Evolutionary conservation across 768 basidiomycete species (phyloP).

Genomic region (Coprinopsis marcescibilis): DNA sequence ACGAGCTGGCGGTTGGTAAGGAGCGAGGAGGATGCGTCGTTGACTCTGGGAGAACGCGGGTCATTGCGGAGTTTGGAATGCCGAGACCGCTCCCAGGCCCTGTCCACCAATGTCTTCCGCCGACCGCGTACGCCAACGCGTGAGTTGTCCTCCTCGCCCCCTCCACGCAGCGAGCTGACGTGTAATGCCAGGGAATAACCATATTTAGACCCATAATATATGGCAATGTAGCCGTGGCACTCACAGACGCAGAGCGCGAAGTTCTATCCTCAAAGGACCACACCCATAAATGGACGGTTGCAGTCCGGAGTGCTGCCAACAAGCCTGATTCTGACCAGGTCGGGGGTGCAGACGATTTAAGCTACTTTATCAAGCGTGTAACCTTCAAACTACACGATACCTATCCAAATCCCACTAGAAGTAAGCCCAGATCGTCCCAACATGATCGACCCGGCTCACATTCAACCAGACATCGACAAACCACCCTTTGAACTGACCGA

Average conservation of each 20-base stretch:
- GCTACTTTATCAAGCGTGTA: constrained; percentile 91
- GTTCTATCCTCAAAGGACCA: constrained; percentile 57
- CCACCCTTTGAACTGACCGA: constrained; percentile 94
- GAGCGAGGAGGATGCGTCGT: constrained; percentile 16
- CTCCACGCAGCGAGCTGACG: constrained; percentile 13
- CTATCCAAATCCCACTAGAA: constrained; percentile 83
- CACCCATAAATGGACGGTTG: constrained; percentile 96
- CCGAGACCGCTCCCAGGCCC: constrained; percentile 33
- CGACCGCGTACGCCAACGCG: constrained; percentile 49
- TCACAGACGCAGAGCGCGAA: constrained; percentile 70
- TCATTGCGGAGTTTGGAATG: constrained; percentile 39
- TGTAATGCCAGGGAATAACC: constrained; percentile 60
- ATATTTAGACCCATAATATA: constrained; percentile 92
- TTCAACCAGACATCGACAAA: constrained; percentile 71
- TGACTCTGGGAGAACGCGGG: constrained; percentile 22
- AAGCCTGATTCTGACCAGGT: constrained; percentile 67
- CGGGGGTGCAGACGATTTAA: constrained; percentile 85
- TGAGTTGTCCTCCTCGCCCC: constrained; percentile 33
- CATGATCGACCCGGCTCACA: constrained; percentile 4
- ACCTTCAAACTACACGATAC: constrained; percentile 98
- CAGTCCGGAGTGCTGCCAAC: constrained; percentile 83
- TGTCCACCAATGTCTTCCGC: constrained; percentile 8
- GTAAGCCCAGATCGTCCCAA: constrained; percentile 39
- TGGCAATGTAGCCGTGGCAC: constrained; percentile 83
- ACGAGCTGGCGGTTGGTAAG: constrained; percentile 15